Evolutionary conservation across 108 stramenopile species (phyloP), one percentile per base, ranked within the genome.

Genomic region (Tribonema minus): DNA sequence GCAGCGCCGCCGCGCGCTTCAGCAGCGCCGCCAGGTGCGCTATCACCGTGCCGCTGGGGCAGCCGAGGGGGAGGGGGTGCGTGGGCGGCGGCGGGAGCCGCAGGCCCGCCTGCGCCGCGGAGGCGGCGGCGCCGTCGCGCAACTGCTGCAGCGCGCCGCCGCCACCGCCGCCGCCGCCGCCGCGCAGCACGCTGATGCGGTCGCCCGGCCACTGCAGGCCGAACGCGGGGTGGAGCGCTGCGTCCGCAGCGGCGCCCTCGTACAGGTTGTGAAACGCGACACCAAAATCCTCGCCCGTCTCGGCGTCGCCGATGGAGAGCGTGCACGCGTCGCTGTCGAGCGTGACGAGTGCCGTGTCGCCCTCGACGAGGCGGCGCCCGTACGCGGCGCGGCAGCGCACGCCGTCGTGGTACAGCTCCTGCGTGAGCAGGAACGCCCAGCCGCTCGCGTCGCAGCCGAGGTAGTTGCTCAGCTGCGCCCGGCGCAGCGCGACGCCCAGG

Each of bases 401-500:
- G 6, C 82, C 72, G 0, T 80, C 80, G 63, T 82, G 82, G 33
- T 81, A 82, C n/a, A 82, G 80, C 33, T 81, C 82, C 64, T 82
- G 80, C 30, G 79, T 75, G 6, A 75, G 64, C 27, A 75, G 74
- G 37, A 76, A 82, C 9, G 83, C 84, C 86, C 86, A 86, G 23
- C 86, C 83, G 62, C 85, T 35, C 20, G 69, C 32, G 68, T 86
- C 86, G 20, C 81, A 84, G n/a, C 86, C 86, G n/a, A 86, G 41
- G 64, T 86, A 86, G 36, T 73, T 83, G 39, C 71, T 77, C 34
- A 78, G 82, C 12, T 71, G 40, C 1, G 83, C 80, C 31, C 76
- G 76, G 3, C 71, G 38, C 12, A 84, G 83, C 9, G 82, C 84
- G 23, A 86, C 84, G 36, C 86, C 86, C 70, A 86, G 36, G 59